These are phyloP conservation scores for Magnolia sinica DNA, from an alignment of 164 flowering plant species.

Conservation along the genomic window DNA sequence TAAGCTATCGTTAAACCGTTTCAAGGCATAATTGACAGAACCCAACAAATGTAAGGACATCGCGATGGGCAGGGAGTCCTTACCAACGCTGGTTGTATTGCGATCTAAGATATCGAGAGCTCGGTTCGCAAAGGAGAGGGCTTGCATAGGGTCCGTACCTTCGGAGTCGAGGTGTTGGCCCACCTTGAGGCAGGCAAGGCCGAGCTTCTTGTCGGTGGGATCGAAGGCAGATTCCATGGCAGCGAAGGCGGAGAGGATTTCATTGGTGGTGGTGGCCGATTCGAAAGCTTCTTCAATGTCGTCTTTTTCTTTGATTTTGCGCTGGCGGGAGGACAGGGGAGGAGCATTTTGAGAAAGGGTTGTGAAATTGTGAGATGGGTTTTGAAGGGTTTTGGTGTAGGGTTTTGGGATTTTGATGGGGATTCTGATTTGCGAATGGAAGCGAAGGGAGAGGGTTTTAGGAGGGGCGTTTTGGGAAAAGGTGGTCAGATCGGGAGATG, in stretches of 20 bases:
- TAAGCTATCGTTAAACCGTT: constrained; percentile 67
- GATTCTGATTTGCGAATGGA: background rate
- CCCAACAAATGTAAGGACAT: constrained; percentile 85
- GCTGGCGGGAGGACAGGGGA: constrained; percentile 54
- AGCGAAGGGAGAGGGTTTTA: background rate
- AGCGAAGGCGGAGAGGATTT: constrained; percentile 55
- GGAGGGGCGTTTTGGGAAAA: background rate
- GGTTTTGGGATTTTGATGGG: background rate
- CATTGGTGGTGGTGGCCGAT: constrained; percentile 50
- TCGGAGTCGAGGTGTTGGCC: constrained; percentile 73
- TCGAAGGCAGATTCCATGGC: constrained; percentile 61
- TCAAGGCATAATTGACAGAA: constrained; percentile 54
- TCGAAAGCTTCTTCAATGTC: constrained; percentile 75
- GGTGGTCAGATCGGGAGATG: background rate
- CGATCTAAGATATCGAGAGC: constrained; percentile 50
- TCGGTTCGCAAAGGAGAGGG: constrained; percentile 53
- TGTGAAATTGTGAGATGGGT: constrained; percentile 43
- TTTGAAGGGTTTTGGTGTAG: constrained; percentile 3
- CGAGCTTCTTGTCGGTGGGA: constrained; percentile 50
- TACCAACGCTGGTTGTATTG: constrained; percentile 28
- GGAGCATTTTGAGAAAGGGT: constrained; percentile 45
- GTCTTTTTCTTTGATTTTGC: constrained; percentile 45
- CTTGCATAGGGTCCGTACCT: constrained; percentile 68
- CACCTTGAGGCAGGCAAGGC: constrained; percentile 68
- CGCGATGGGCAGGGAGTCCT: constrained; percentile 51